These are phyloP conservation scores for Purshia tridentata DNA, from an alignment of 306 rosid species.

Conservation along the genomic window DNA sequence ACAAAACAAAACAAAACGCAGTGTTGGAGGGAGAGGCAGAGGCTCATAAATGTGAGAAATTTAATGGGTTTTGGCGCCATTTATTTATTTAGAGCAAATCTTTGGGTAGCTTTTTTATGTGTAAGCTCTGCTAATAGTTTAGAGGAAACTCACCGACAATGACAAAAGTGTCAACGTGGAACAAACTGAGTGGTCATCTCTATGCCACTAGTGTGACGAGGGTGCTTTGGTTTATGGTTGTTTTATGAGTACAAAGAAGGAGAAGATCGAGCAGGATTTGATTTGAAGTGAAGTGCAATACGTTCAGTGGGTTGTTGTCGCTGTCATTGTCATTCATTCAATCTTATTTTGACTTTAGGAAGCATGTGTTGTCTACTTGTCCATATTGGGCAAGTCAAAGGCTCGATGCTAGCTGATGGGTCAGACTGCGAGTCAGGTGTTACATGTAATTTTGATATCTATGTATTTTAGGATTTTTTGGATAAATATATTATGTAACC, in stretches of 20 bases:
- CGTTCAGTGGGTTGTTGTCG: background rate
- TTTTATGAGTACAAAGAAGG: too few species aligned
- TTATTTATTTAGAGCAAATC: background rate
- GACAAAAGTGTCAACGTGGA: background rate
- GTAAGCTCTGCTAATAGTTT: background rate
- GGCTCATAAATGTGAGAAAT: slow-evolving; percentile 12
- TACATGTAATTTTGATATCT: background rate
- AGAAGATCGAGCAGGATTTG: too few species aligned
- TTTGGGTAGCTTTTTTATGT: background rate
- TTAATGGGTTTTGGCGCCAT: slow-evolving; percentile 19
- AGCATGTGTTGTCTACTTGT: background rate
- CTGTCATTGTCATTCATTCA: background rate
- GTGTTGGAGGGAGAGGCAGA: background rate
- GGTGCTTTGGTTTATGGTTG: too few species aligned
- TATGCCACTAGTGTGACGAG: too few species aligned
- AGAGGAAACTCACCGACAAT: background rate
- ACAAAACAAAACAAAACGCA: slow-evolving; percentile 7
- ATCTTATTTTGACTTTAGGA: background rate
- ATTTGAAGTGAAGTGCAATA: background rate
- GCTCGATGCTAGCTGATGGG: background rate
- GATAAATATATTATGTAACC: background rate
- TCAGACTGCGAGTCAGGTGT: background rate
- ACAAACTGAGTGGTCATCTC: background rate
- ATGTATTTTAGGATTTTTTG: background rate
- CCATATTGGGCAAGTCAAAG: background rate